These are phyloP conservation scores for Trichoderma polysporum DNA, from an alignment of 2,329 filamentous ascomycete genomes.

Conservation along the genomic window DNA sequence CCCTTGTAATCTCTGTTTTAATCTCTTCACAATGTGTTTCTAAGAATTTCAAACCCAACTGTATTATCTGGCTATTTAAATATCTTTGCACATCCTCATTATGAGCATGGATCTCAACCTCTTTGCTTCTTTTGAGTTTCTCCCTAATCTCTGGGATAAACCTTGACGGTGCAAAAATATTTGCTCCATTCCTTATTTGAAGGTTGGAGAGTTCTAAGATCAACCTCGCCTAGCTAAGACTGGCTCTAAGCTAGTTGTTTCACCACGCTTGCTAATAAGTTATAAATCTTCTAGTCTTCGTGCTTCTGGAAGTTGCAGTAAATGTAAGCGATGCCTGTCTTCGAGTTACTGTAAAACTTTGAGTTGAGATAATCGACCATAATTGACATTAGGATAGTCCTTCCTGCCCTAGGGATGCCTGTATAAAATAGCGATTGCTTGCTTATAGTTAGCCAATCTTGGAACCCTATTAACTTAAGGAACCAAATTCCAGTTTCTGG, in stretches of 20 bases:
- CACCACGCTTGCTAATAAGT: neutral
- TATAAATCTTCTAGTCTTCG: conserved; percentile 27
- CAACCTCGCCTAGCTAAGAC: neutral
- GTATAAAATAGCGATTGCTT: conserved; percentile 43
- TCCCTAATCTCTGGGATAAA: neutral
- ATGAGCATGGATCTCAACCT: neutral
- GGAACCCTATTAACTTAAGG: conserved; percentile 39
- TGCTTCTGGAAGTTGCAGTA: conserved; percentile 44
- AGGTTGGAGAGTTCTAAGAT: neutral
- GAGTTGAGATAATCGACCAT: conserved; percentile 41
- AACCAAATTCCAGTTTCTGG: conserved; percentile 47
- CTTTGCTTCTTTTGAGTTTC: neutral
- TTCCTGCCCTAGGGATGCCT: conserved; percentile 49
- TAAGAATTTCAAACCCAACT: too few relatives aligned
- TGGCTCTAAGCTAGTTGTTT: neutral
- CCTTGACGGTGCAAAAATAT: conserved; percentile 25
- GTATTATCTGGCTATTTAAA: neutral
- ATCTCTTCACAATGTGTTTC: too few relatives aligned
- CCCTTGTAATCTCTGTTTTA: too few relatives aligned
- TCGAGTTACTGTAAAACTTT: conserved; percentile 18
- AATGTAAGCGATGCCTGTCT: conserved; percentile 43
- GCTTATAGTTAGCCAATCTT: conserved; percentile 30
- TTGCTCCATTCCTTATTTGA: neutral
- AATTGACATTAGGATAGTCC: conserved; percentile 46
- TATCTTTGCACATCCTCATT: neutral